Conservation (phyloP, 768 basidiomycete species). For the Tricholoma furcatifolium region DNA sequence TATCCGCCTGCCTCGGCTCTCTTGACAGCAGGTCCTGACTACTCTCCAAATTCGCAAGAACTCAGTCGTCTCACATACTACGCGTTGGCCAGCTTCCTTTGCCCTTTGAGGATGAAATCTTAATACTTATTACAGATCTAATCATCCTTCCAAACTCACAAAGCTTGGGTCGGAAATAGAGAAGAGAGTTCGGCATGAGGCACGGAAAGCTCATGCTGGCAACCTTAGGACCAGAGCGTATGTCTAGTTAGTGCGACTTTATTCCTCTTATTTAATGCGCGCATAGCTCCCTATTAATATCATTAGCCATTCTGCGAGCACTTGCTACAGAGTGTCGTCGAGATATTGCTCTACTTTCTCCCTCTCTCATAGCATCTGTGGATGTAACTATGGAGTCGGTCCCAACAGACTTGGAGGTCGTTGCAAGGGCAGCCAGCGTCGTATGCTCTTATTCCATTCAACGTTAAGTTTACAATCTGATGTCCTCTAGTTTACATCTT, state of each 20-base stretch:
- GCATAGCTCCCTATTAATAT: constrained; percentile 72
- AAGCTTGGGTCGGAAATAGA: constrained; percentile 78
- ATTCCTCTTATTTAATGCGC: constrained; percentile 7
- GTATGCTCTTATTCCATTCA: constrained; percentile 42
- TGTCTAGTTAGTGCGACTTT: constrained; percentile 27
- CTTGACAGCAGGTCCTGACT: constrained; percentile 72
- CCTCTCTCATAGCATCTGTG: constrained; percentile 65
- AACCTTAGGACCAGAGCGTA: constrained; percentile 81
- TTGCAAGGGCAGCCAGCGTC: constrained; percentile 75
- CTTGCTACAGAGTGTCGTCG: constrained; percentile 85
- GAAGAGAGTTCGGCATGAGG: constrained; percentile 66
- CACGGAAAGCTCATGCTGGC: constrained; percentile 66
- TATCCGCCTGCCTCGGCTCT: constrained; percentile 81
- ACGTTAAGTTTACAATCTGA: not conserved
- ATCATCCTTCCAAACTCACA: constrained; percentile 75
- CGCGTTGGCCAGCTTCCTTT: constrained; percentile 40
- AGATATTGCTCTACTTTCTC: constrained; percentile 74
- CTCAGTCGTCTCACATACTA: constrained; percentile 85
- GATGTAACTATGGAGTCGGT: constrained; percentile 54
- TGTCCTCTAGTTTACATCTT: constrained; percentile 74
- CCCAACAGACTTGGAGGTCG: constrained; percentile 69
- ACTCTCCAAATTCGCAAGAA: constrained; percentile 80
- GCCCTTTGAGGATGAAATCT: not conserved
- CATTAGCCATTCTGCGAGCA: constrained; percentile 77
- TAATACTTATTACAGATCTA: constrained; percentile 42